Evolutionary conservation across 1,284 basidiomycete species (phyloP), one percentile per base, ranked within the genome.

Genomic region (Ceratobasidium sp.): DNA sequence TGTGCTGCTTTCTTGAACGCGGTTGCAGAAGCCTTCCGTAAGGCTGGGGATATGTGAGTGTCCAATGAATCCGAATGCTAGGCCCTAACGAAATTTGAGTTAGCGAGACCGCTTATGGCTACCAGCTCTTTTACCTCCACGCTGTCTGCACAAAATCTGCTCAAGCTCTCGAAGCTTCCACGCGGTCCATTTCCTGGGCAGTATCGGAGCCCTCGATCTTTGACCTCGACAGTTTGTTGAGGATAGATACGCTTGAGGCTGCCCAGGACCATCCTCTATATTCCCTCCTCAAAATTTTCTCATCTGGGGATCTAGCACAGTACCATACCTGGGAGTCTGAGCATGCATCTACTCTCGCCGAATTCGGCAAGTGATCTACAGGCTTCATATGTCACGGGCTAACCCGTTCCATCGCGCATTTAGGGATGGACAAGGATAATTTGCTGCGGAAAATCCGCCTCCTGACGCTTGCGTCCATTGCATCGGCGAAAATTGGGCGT

Each of bases 371-470:
- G 90, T 85, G 64, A 66, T 66, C 64, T 51, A 39, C 64, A 54
- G 14, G 29, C 11, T 49, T n/a, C n/a, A 1, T 49, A 37, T 34
- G 64, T 69, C 49, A 48, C 31, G 39, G 19, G 11, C n/a, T 54
- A 22, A 58, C n/a, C 14, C 11, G 6, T 49, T 29, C 22, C 19
- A 43, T 24, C 31, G 34, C 59, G 37, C 31, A 27, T 11, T 8
- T 62, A 85, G 90, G 85, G 41, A 82, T 92, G 58, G 87, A 89
- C 64, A 80, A 82, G 54, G 74, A 83, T 13, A 85, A 89, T 73
- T 85, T 97, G 29, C 88, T 92, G 80, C 88, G 87, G 78, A 98
- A 97, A 84, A 90, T 97, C 65, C 88, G 92, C 58, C 86, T 96
- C 6, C 85, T 97, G 54, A 89, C 90, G 6, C 87, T 98, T 58